Conservation (phyloP, 805 yeast genomes). For the Isabelozyma pseudorhagii region DNA sequence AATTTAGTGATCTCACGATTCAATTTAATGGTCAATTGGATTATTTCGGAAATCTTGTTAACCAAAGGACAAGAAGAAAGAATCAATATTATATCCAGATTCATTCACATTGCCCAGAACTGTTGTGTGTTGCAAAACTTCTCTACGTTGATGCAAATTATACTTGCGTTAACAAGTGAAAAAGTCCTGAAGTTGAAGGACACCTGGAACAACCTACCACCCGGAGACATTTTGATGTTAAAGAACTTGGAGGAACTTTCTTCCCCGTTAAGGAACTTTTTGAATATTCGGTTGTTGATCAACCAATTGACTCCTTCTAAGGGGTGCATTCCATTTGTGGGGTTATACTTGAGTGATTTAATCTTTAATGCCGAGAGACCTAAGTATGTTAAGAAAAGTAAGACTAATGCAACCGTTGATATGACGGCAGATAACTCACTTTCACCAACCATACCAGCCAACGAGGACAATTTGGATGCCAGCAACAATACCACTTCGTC, state of each 20-base stretch:
- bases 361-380: constrained; percentile 69
- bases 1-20: constrained; percentile 81
- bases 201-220: constrained; percentile 74
- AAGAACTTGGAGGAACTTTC: constrained; percentile 67
- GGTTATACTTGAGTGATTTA: constrained; percentile 79
- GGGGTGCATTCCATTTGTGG: constrained; percentile 91
- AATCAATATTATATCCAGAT: constrained; percentile 71
- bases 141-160: constrained; percentile 83
- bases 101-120: constrained; percentile 79
- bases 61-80: constrained; percentile 61
- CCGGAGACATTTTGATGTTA: constrained; percentile 67
- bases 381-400: constrained; percentile 32
- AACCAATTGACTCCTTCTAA: constrained; percentile 55
- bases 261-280: constrained; percentile 73
- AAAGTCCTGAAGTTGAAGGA: constrained; percentile 55
- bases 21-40: constrained; percentile 89
- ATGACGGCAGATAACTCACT: not conserved
- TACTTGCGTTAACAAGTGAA: constrained; percentile 72
- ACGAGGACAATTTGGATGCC: not conserved
- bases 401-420: constrained; percentile 3
- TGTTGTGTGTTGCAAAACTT: constrained; percentile 74
- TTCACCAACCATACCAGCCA: not conserved
- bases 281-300: constrained; percentile 60
- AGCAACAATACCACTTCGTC: not conserved
- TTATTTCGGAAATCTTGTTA: constrained; percentile 78